Evolutionary conservation across 1,139 yeast species (phyloP).

Genomic region (Komagataea norvegica): DNA sequence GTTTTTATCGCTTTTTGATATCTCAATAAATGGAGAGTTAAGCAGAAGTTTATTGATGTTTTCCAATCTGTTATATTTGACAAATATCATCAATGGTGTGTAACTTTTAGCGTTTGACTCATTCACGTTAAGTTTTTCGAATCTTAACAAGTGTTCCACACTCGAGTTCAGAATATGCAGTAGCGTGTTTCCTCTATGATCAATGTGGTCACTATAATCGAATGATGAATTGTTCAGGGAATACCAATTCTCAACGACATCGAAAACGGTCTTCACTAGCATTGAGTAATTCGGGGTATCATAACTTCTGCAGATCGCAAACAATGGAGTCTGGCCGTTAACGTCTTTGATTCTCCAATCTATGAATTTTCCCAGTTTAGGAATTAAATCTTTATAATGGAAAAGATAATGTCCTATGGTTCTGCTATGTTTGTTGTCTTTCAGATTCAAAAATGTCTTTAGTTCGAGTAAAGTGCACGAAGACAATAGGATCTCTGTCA

Average conservation of each 20-base stretch:
- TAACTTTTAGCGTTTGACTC: slow-evolving; percentile 53
- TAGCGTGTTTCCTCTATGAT: slow-evolving; percentile 67
- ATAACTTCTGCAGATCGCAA: slow-evolving; percentile 72
- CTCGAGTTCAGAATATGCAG: slow-evolving; percentile 61
- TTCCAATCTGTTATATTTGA: slow-evolving; percentile 63
- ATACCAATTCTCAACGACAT: slow-evolving; percentile 42
- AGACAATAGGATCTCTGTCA: slow-evolving; percentile 43
- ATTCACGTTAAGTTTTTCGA: slow-evolving; percentile 51
- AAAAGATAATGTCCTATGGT: slow-evolving; percentile 72
- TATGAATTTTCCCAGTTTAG: slow-evolving; percentile 50
- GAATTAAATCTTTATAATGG: slow-evolving; percentile 51
- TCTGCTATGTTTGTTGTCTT: slow-evolving; percentile 43
- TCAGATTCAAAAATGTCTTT: slow-evolving; percentile 47
- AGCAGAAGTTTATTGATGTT: slow-evolving; percentile 47
- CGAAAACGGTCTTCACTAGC: slow-evolving; percentile 46
- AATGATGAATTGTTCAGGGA: slow-evolving; percentile 28
- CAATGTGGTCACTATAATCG: slow-evolving; percentile 58
- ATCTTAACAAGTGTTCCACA: slow-evolving; percentile 39
- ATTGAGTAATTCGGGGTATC: slow-evolving; percentile 63
- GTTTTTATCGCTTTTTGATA: slow-evolving; percentile 41
- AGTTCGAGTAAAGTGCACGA: slow-evolving; percentile 45
- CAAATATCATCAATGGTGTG: slow-evolving; percentile 68
- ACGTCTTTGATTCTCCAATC: slow-evolving; percentile 70
- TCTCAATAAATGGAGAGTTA: slow-evolving; percentile 41
- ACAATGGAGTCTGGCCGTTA: slow-evolving; percentile 75